Base-by-base conservation (phyloP, 2,329 filamentous ascomycete species). In the Volutella citrinella region DNA sequence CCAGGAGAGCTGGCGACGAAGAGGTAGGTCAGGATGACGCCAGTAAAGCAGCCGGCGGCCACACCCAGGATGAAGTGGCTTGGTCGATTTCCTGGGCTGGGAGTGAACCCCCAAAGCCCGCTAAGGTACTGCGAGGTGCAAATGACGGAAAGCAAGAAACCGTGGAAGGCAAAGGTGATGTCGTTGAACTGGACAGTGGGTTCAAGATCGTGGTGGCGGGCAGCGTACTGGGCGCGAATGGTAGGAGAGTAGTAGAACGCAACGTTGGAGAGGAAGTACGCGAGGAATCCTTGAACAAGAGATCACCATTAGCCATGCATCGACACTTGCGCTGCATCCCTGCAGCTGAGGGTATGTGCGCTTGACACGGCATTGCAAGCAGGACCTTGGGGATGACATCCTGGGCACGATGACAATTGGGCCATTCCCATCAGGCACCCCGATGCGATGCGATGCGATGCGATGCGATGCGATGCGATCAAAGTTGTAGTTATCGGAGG, bases 181-280 rank as follows among this genome's bases (percentile, higher is more conserved):
- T 98, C 93, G 64, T 97, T 97, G 64, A 87, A 78, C 35, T 84
- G 80, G 19, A 95, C 90, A 1, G 90, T 93, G 4, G 91, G 88
- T 26, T 84, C 77, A 7, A 87, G 80, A 5, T 82, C 80, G 27
- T 75, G 62, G 61, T 97, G 80, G 40, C 93, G 81, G 13, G 76
- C 73, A 15, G 88, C 89, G 68, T 98, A 98, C 59, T 97, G 87
- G 21, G 68, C 61, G 33, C 86, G 83, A 36, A 97, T 83, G 11
- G 78, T 64, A 3, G 86, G 74, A 13, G 88, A 94, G 63, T 80
- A 94, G 48, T 91, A 80, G 54, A 97, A 87, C 2, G 80, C 70
- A 8, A 70, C 59, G 30, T 85, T 94, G 46, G 84, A 94, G 22
- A 83, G 66, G 28, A 84, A 72, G 64, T 96, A 96, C 45, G 80